Conservation (phyloP, 768 basidiomycete genomes). For the Serendipita vermifera region DNA sequence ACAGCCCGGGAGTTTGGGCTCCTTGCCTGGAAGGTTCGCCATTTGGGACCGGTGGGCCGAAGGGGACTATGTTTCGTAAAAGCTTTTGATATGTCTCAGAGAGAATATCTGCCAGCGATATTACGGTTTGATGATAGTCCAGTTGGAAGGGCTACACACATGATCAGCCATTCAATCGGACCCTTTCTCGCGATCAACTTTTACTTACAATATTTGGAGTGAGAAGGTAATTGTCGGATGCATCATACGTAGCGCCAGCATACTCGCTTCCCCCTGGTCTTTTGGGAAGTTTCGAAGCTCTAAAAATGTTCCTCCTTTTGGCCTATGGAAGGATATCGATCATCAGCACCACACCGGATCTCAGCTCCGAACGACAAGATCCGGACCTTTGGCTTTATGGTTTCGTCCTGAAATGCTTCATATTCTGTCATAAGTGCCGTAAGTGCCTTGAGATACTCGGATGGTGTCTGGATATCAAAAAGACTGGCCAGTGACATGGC, state of each 20-base stretch:
- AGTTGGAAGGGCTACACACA: slow-evolving; percentile 71
- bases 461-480: slow-evolving; percentile 66
- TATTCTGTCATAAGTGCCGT: slow-evolving; percentile 61
- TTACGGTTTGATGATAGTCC: slow-evolving; percentile 80
- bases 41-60: background rate
- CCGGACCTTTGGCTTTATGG: slow-evolving; percentile 45
- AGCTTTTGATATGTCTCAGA: slow-evolving; percentile 86
- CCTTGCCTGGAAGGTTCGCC: background rate
- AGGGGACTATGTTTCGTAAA: slow-evolving; percentile 43
- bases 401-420: slow-evolving; percentile 64
- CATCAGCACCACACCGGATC: background rate
- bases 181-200: slow-evolving; percentile 1
- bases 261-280: slow-evolving; percentile 45
- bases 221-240: slow-evolving; percentile 56
- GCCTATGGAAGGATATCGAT: background rate
- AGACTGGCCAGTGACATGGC: slow-evolving; percentile 76
- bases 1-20: slow-evolving; percentile 1
- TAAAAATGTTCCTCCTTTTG: slow-evolving; percentile 41
- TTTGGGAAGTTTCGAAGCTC: slow-evolving; percentile 39
- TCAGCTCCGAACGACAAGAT: slow-evolving; percentile 11
- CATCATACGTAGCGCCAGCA: slow-evolving; percentile 40
- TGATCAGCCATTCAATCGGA: too few relatives aligned
- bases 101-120: slow-evolving; percentile 78
- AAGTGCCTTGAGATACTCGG: slow-evolving; percentile 66
- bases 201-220: slow-evolving; percentile 57